Evolutionary conservation across 83 land plant species (phyloP).

Genomic region (Isoetes engelmannii): DNA sequence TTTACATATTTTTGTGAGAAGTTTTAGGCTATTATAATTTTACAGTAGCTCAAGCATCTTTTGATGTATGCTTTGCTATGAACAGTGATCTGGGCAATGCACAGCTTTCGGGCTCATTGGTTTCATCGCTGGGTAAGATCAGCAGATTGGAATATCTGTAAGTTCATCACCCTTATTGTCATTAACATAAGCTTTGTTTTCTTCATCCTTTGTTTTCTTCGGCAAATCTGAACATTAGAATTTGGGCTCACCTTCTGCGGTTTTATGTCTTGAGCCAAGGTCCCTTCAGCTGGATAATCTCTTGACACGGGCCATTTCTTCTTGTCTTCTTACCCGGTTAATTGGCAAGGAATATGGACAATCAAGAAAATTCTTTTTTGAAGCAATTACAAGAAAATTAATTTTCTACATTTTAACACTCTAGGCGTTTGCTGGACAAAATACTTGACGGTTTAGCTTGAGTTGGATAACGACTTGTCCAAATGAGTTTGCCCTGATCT

Average conservation of each 20-base stretch:
- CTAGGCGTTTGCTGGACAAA: too few species aligned
- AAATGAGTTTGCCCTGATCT: too few species aligned
- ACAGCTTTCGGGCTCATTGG: conserved; percentile 65
- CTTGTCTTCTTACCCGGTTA: not conserved
- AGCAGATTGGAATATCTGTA: conserved; percentile 85
- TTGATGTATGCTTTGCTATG: not conserved
- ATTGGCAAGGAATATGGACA: too few species aligned
- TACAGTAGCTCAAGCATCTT: too few species aligned
- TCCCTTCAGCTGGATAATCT: not conserved
- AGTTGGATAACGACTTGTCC: too few species aligned
- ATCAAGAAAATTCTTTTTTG: too few species aligned
- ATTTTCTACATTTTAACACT: too few species aligned
- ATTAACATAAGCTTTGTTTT: too few species aligned
- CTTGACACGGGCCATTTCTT: not conserved
- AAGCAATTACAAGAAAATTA: too few species aligned
- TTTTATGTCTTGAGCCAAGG: not conserved
- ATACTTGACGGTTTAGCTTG: too few species aligned
- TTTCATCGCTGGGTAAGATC: conserved; percentile 74
- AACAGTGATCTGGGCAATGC: conserved; percentile 96
- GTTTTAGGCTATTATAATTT: too few species aligned
- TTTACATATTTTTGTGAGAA: too few species aligned
- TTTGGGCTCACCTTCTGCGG: not conserved
- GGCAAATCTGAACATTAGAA: not conserved
- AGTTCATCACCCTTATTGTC: conserved; percentile 14
- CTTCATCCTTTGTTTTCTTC: not conserved